Base-by-base conservation (phyloP, 345 rosid species). In the Citrus maxima region DNA sequence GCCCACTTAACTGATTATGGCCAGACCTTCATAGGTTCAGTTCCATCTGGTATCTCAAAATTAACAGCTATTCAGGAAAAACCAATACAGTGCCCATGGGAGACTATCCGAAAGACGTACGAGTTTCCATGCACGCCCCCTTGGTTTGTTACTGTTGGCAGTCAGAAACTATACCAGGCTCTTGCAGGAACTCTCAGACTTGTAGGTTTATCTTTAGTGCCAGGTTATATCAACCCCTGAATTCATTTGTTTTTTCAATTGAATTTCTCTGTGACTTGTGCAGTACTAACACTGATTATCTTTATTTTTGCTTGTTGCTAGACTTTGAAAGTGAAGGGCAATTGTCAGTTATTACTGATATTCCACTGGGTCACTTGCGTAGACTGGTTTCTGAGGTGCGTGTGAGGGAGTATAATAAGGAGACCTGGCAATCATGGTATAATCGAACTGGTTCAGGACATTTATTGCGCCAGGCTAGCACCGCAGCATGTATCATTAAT, bases 371-470 rank as follows among this genome's bases (percentile, higher is more conserved):
- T 51, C 79, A 80, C 79, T 58, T 91, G 66, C 91, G 85, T 75
- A 87, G 87, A 78, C 78, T 95, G 84, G 82, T 95, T 79, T 88
- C 92, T 81, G 98, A 93, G 78, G 73, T 92, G 78, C 95, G 97
- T 70, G 78, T 56, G 70, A 91, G 85, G 77, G 91, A 92, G 79
- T 91, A 83, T 79, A 88, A 42, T 55, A 85, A 86, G 72, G 97
- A 95, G 83, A 88, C 87, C 85, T 92, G 94, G 97, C 90, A 87
- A 58, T 85, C 88, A 65, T 95, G 99, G 99, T 95, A 88, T 84
- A 79, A 83, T 64, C 88, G 88, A 85, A 88, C 85, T 54, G 94
- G 97, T 78, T 89, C 92, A 67, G 98, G 97, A 77, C 93, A 90
- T 80, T 84, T 91, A 81, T 78, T 95, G 77, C 95, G 92, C 42